Evolutionary conservation across 805 yeast genomes (phyloP), one percentile per base, ranked within the genome.

Genomic region (Zygoascus ofunaensis): DNA sequence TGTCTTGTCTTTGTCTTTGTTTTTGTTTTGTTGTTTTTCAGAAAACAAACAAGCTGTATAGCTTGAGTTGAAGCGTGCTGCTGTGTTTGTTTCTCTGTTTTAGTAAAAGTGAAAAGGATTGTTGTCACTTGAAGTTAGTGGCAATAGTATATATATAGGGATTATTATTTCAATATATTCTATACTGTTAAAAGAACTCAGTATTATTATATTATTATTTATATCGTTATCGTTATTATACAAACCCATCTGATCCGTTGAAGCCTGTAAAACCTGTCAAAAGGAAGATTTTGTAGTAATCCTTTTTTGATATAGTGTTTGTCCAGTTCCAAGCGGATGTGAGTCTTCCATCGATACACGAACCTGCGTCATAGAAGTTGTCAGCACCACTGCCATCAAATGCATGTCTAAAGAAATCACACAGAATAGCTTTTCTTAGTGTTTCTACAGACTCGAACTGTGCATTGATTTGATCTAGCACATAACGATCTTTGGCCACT

Each of bases 281-380:
- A 38, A 83, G 56, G 59, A 83, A 82, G 39, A 77, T 67, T 55
- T 72, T 74, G 53, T 70, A 74, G 59, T 80, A 83, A n/a, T 72
- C 70, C 54, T 81, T 82, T 56, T 81, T 79, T 21, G 78, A 64
- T 34, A 83, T 76, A 50, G 73, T 72, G 57, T 82, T 83, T 44
- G 87, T 82, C 72, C 85, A 84, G 55, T 82, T 84, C 86, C 90
- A 84, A 2, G 87, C 85, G 43, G 83, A 76, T 0, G 92, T 83
- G 39, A 83, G 65, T 43, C 89, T 73, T 18, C 92, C 94, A 59
- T 83, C 94, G 41, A 83, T 83, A 63, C 94, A 83, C 2, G 85
- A 77, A 2, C 94, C 94, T 24, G 87, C 85, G 70, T 82, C 82
- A 58, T 79, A 82, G 60, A 80, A 83, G 60, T 83, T 83, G 56